Conservation (phyloP, 192 early-diverging fungal species). For the Chytriomyces sp. region DNA sequence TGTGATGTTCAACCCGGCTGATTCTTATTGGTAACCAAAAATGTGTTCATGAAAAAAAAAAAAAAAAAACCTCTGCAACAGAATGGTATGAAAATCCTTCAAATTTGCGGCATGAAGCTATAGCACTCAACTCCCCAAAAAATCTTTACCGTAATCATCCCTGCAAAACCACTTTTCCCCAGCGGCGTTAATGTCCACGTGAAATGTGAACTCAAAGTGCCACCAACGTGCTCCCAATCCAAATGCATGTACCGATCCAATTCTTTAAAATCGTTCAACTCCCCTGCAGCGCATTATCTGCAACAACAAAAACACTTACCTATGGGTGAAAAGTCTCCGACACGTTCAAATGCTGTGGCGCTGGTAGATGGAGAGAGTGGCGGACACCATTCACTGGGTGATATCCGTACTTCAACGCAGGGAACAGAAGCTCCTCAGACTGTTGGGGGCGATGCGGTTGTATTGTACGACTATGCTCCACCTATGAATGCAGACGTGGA, state of each 20-base stretch:
- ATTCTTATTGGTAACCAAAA: no score
- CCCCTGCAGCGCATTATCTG: not conserved
- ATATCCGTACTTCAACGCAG: not conserved
- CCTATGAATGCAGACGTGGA: slow-evolving; percentile 21
- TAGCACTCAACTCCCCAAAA: not conserved
- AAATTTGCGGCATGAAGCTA: not conserved
- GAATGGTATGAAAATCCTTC: not conserved
- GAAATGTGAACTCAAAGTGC: slow-evolving; percentile 81
- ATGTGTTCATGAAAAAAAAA: no score
- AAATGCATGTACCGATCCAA: slow-evolving; percentile 15
- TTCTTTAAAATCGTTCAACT: slow-evolving; percentile 9
- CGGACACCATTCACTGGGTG: not conserved
- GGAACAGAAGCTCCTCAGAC: not conserved
- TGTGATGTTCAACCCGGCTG: not conserved
- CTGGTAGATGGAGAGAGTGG: not conserved
- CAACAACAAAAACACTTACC: not conserved
- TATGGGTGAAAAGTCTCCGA: slow-evolving; percentile 9
- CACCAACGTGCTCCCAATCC: slow-evolving; percentile 60
- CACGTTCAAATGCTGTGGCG: not conserved
- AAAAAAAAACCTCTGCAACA: not conserved
- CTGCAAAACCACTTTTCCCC: slow-evolving; percentile 6
- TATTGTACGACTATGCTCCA: slow-evolving; percentile 31
- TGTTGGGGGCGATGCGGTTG: slow-evolving; percentile 23
- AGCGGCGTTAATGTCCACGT: slow-evolving; percentile 78
- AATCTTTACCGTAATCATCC: not conserved